Conservation (phyloP, 2,329 filamentous ascomycete species). For the Pseudonectria buxi region DNA sequence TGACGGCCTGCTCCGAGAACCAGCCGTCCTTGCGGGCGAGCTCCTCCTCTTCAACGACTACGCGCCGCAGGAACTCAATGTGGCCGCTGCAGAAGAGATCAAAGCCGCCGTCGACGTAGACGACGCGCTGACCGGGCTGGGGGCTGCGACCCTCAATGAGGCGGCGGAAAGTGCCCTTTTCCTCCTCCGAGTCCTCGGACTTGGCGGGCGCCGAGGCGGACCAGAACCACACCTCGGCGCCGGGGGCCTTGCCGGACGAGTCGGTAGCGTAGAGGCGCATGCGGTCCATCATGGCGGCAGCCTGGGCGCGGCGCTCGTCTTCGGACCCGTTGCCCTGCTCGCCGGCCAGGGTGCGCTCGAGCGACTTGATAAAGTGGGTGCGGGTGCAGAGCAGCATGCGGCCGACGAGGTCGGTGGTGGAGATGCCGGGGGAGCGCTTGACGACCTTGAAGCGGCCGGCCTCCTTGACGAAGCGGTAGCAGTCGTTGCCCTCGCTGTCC, state of each 20-base stretch:
- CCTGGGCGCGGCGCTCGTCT: constrained; percentile 59
- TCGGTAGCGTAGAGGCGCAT: constrained; percentile 86
- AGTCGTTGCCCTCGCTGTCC: constrained; percentile 88
- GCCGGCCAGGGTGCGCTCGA: constrained; percentile 62
- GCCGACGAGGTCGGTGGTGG: constrained; percentile 94
- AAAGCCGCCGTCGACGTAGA: constrained; percentile 95
- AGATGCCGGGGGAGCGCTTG: constrained; percentile 92
- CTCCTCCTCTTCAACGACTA: constrained; percentile 66
- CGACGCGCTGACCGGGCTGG: constrained; percentile 70
- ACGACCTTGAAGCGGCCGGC: constrained; percentile 94
- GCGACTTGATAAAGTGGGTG: constrained; percentile 82
- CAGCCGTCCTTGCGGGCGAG: constrained; percentile 63
- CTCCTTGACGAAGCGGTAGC: constrained; percentile 95
- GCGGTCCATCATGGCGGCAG: constrained; percentile 64
- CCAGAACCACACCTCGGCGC: constrained; percentile 84
- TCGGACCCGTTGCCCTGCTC: constrained; percentile 64
- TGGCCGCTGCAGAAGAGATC: constrained; percentile 96
- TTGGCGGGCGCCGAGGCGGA: constrained; percentile 45
- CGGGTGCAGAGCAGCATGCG: constrained; percentile 96
- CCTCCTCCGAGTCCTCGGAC: constrained; percentile 41
- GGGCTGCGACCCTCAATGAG: constrained; percentile 67
- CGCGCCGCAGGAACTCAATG: constrained; percentile 84
- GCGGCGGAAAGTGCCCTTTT: constrained; percentile 58
- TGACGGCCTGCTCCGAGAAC: constrained; percentile 59
- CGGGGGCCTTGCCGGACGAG: constrained; percentile 68